Percentiles rank a stretch among this genome's conserved stretches.
phyloP scores from a whole-genome alignment of 139 green algal genomes.

The Volvox reticuliferus region DNA sequence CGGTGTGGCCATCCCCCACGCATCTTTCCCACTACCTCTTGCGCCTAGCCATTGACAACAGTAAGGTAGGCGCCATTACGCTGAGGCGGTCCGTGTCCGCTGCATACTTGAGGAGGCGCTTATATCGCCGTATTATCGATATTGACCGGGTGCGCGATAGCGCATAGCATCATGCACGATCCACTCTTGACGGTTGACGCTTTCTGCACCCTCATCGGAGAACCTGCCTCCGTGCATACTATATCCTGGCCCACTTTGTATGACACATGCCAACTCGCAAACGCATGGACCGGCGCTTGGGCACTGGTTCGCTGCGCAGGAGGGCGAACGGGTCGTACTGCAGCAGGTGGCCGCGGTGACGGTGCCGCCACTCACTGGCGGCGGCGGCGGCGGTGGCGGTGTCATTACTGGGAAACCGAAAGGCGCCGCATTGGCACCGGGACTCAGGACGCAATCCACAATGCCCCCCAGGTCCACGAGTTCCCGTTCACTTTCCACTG shows the following conservation, averaged over 20 bases:
- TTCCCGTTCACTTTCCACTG: neutral
- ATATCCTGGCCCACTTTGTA: too few species aligned
- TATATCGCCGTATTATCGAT: too few species aligned
- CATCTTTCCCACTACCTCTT: constrained; percentile 38
- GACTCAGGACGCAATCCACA: neutral
- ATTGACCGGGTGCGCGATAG: too few species aligned
- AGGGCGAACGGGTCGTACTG: constrained; percentile 41
- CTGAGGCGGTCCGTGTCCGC: too few species aligned
- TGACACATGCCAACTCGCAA: too few species aligned
- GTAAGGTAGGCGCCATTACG: constrained; percentile 45
- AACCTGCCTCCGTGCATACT: too few species aligned
- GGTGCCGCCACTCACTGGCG: neutral
- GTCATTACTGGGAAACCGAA: neutral
- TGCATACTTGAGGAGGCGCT: too few species aligned
- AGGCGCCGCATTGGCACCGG: neutral
- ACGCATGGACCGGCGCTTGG: too few species aligned
- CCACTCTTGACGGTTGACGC: too few species aligned
- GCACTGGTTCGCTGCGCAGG: constrained; percentile 2
- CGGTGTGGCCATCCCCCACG: constrained; percentile 41
- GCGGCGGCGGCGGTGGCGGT: neutral
- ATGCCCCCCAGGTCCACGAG: neutral
- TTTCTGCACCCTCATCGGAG: too few species aligned
- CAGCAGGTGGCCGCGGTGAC: constrained; percentile 41
- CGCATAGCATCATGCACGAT: too few species aligned
- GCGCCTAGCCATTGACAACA: constrained; percentile 46